Conservation (phyloP, 2,329 filamentous ascomycete species). For the Lecanicillium sp. region DNA sequence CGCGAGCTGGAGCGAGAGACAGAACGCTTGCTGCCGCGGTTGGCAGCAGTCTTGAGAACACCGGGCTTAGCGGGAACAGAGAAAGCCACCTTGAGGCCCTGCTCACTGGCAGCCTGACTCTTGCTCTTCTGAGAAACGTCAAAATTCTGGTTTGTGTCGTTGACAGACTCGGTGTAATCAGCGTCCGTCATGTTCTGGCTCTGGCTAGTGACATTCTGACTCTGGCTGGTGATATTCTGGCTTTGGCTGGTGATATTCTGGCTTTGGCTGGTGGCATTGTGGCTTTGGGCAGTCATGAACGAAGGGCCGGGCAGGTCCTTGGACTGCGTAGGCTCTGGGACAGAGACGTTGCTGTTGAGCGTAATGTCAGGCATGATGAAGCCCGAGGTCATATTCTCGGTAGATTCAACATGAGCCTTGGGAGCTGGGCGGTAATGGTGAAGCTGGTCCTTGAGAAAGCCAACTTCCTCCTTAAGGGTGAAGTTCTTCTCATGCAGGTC, state of each 20-base stretch:
- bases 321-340: conserved; percentile 28
- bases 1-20: conserved; percentile 20
- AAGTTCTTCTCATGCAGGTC: conserved; percentile 41
- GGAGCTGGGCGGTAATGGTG: conserved; percentile 34
- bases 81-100: conserved; percentile 36
- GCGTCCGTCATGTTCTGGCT: conserved; percentile 19
- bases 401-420: conserved; percentile 30
- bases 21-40: conserved; percentile 37
- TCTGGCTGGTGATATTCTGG: background rate
- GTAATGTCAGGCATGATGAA: conserved; percentile 16
- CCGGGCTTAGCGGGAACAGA: conserved; percentile 32
- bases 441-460: conserved; percentile 39
- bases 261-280: background rate
- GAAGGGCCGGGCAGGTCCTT: conserved; percentile 22
- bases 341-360: conserved; percentile 21
- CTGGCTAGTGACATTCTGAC: background rate
- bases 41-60: conserved; percentile 26
- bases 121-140: conserved; percentile 20
- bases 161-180: conserved; percentile 25
- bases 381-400: conserved; percentile 30
- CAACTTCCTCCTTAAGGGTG: conserved; percentile 42
- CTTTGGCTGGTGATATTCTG: background rate
- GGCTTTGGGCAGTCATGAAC: conserved; percentile 22
- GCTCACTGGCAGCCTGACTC: conserved; percentile 22
- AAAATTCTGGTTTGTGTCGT: conserved; percentile 24